Base-by-base conservation (phyloP, 805 yeast species). In the Brettanomyces anomalus region DNA sequence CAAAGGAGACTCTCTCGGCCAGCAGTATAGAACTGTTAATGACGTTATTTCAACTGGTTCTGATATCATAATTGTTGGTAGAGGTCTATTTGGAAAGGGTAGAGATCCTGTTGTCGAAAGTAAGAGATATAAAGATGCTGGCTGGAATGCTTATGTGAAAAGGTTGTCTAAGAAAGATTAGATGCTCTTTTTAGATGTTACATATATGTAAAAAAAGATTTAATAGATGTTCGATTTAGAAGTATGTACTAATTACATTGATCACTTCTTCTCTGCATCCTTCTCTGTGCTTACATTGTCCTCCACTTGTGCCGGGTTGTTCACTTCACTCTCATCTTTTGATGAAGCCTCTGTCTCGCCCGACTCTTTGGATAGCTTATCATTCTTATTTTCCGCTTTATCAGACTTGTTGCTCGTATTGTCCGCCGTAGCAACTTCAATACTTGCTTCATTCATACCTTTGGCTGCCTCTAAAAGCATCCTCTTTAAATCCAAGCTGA, bases 1-100 rank as follows among this genome's bases (percentile, higher is more conserved):
- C 58, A 93, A 83, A 61, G 97, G 97, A 14, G 99, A 93, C 60
- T 77, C 81, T 1, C 72, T 93, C 47, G 99, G 99, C 19, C 99
- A 93, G 64, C 97, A 93, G 65, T 93, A 93, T 64, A 76, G 98
- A 62, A 79, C 96, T 4, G 97, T 90, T 3, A 77, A 77, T 49
- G 86, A 84, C 46, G 98, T 88, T 19, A 71, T 90, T 11, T 58
- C 75, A 13, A 77, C 83, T 1, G 97, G 97, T n/a, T 74, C 95
- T 2, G 99, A 93, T 61, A 76, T 93, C 41, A 89, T 93, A 46
- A 93, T 93, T 60, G 99, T 93, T n/a, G 99, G 99, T 10, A 78
- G 99, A 65, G 99, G 99, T 0, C 70, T 93, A 43, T 88, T 85
- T 60, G 97, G 93, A 13, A 85, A 87, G 56, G 96, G 95, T 17